Evolutionary conservation across 345 rosid genomes (phyloP).

Genomic region (Eucalyptus rudis): DNA sequence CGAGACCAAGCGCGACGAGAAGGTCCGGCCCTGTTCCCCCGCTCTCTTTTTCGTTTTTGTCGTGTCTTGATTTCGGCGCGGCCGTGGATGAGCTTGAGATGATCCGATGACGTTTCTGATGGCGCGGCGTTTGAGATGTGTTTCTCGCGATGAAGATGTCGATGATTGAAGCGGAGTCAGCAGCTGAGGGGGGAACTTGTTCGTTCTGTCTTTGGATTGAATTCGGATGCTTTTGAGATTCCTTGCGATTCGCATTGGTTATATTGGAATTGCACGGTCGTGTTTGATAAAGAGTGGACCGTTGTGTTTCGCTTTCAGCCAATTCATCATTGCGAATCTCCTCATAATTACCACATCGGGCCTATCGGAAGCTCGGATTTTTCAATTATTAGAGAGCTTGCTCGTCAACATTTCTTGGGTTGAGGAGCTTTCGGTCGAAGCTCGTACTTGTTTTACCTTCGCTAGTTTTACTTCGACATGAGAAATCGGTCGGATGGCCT

Average conservation of each 20-base stretch:
- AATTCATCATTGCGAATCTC: not conserved
- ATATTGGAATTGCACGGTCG: not conserved
- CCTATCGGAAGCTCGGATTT: not conserved
- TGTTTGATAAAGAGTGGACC: not conserved
- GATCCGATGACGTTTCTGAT: not conserved
- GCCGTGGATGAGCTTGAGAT: not conserved
- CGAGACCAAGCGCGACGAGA: slow-evolving; percentile 60
- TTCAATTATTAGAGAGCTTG: not conserved
- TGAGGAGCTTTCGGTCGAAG: not conserved
- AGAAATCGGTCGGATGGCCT: not conserved
- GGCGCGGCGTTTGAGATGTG: not conserved
- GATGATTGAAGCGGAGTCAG: not conserved
- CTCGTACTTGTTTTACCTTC: not conserved
- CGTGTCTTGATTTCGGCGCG: not conserved
- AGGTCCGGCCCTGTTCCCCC: slow-evolving; percentile 10
- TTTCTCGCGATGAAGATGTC: not conserved
- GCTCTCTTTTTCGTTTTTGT: not conserved
- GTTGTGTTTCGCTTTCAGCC: not conserved
- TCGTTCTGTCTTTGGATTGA: not conserved
- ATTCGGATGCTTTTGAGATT: not conserved
- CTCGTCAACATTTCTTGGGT: not conserved
- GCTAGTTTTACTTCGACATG: not conserved
- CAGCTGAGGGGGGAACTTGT: not conserved
- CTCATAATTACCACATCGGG: not conserved
- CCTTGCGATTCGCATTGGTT: not conserved